phyloP scores from a whole-genome alignment of 805 yeast species.

The Candida xiaguanensis region DNA sequence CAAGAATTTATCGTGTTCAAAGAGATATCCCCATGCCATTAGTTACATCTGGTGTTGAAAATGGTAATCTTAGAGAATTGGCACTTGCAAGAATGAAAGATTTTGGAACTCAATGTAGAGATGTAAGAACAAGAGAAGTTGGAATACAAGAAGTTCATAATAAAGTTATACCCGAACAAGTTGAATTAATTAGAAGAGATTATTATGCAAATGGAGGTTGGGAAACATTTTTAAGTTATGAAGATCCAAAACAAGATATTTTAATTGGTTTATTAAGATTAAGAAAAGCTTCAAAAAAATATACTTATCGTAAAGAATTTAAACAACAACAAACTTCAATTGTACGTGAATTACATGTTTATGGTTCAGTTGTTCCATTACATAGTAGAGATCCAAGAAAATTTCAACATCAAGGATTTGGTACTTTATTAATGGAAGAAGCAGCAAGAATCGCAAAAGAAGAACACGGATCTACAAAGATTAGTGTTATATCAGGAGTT shows the following conservation, averaged over 20 bases:
- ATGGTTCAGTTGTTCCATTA: conserved; percentile 94
- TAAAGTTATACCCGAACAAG: conserved; percentile 94
- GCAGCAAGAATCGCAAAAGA: conserved; percentile 94
- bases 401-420: conserved; percentile 98
- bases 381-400: conserved; percentile 96
- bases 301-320: conserved; percentile 89
- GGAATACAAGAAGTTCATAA: conserved; percentile 99
- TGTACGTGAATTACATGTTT: conserved; percentile 96
- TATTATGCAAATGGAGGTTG: conserved; percentile 98
- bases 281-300: conserved; percentile 82
- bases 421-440: conserved; percentile 96
- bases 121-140: conserved; percentile 95
- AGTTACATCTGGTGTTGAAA: conserved; percentile 96
- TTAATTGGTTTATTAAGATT: conserved; percentile 86
- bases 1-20: conserved; percentile 96
- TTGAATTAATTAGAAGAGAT: conserved; percentile 90
- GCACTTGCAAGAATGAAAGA: conserved; percentile 98
- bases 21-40: conserved; percentile 99
- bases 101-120: conserved; percentile 93
- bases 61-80: conserved; percentile 91
- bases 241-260: conserved; percentile 95
- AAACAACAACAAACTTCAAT: conserved; percentile 80
- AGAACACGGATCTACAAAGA: conserved; percentile 89
- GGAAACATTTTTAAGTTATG: conserved; percentile 95
- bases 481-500: conserved; percentile 93